Base-by-base conservation (phyloP, 768 basidiomycete species). In the Phaeotremella fagi region DNA sequence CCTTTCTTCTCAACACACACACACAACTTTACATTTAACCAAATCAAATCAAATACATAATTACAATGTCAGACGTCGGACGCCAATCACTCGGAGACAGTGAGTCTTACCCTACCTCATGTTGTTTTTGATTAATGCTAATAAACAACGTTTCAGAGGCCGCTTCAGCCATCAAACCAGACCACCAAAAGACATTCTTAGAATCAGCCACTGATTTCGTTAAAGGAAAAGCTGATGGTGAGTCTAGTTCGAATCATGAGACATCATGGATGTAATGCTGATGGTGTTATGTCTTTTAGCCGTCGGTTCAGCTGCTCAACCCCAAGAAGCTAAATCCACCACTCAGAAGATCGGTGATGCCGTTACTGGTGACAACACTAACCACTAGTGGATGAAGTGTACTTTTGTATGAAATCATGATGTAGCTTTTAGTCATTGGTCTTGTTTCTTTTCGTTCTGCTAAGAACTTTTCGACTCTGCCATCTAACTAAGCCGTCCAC, bases 11-110 rank as follows among this genome's bases (percentile, higher is more conserved):
- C n/a, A n/a, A n/a, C n/a, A n/a, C n/a, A n/a, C n/a, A n/a, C n/a
- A 41, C 38, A 41, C 38, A 11, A 41, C 38, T 41, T 41, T 12
- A 12, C 20, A 7, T 33, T 33, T 33, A 60, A 37, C 54, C 51
- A 55, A 52, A 48, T 56, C 52, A 52, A 61, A 61, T 50, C 52
- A 48, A 46, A n/a, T n/a, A n/a, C n/a, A n/a, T 50, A 36, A 26
- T 29, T 28, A 72, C 63, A 65, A 72, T 73, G 72, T 73, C 72
- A 58, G 72, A 73, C 66, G 64, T 61, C 48, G 70, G 66, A 24
- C 60, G 72, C 52, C 68, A 73, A 70, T 71, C 70, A 43, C 57
- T 71, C 51, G 62, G 59, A 36, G 67, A 70, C 66, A 73, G 66
- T 68, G 54, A 63, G 66, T 67, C 18, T 35, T 22, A 16, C 33